Conservation (phyloP, 306 rosid species). For the Herpetospermum pedunculosum region DNA sequence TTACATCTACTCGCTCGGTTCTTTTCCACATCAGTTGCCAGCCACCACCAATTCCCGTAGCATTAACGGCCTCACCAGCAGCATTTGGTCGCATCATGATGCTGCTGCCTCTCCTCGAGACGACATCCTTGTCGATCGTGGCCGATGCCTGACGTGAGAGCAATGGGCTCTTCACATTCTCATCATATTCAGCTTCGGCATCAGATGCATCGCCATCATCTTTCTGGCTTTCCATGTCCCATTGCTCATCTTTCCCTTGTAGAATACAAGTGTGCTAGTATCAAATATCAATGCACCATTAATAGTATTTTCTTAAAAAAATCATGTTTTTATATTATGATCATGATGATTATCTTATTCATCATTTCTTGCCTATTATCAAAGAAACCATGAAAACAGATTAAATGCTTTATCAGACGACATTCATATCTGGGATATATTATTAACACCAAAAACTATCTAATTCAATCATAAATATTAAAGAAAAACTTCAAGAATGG, state of each 20-base stretch:
- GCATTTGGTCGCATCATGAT: not conserved
- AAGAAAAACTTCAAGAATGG: not conserved
- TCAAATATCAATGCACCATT: not conserved
- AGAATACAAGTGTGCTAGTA: not conserved
- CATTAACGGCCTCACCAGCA: constrained; percentile 15
- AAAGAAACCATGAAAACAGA: not conserved
- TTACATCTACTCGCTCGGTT: constrained; percentile 16
- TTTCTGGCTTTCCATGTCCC: constrained; percentile 24
- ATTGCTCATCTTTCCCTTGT: constrained; percentile 12
- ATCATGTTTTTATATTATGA: not conserved
- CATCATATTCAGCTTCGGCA: constrained; percentile 19
- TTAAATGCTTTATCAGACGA: not conserved
- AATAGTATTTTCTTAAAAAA: not conserved
- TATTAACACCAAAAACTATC: not conserved
- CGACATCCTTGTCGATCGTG: constrained; percentile 4
- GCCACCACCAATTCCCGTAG: constrained; percentile 37
- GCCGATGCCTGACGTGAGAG: constrained; percentile 20
- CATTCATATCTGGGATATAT: not conserved
- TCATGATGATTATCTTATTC: not conserved
- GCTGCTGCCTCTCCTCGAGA: constrained; percentile 8
- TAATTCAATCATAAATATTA: not conserved
- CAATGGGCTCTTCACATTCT: constrained; percentile 23
- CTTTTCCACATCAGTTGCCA: constrained; percentile 30
- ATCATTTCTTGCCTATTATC: not conserved
- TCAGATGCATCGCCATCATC: constrained; percentile 16